A percentile compares a stretch with the other conserved stretches of the same genome.
These are phyloP conservation scores for Dichomitus squalens DNA, from an alignment of 1,284 basidiomycete species.

Conservation along the genomic window DNA sequence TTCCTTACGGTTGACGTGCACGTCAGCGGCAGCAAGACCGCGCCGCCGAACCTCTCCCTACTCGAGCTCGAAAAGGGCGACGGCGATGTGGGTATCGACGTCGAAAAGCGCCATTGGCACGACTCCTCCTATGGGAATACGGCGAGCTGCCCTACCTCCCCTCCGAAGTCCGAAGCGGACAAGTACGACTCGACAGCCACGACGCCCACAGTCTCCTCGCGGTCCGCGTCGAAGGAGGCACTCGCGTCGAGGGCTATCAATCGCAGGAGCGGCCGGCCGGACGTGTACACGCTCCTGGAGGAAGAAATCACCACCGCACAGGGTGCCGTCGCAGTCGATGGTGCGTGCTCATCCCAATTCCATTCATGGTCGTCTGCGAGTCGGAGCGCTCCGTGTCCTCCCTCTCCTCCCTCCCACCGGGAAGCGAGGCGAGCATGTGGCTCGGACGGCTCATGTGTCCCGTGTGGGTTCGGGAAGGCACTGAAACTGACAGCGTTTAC, in stretches of 20 bases:
- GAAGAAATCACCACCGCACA: slow-evolving; percentile 21
- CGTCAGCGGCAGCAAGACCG: slow-evolving; percentile 15
- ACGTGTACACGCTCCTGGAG: slow-evolving; percentile 22
- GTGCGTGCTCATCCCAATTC: slow-evolving; percentile 10
- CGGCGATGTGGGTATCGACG: background rate
- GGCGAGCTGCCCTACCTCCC: background rate
- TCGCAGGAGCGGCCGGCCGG: slow-evolving; percentile 17
- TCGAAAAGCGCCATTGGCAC: slow-evolving; percentile 4
- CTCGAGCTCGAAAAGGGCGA: slow-evolving; percentile 10
- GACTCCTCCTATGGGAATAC: background rate
- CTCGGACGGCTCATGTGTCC: background rate
- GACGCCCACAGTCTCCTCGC: background rate
- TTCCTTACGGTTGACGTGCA: slow-evolving; percentile 24
- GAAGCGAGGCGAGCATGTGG: background rate
- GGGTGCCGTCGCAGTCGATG: slow-evolving; percentile 28
- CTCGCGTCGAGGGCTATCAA: background rate
- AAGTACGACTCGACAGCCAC: background rate
- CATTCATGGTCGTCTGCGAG: background rate
- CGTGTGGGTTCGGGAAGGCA: too few species aligned
- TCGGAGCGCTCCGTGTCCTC: background rate
- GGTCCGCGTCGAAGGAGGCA: background rate
- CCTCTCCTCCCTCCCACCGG: background rate
- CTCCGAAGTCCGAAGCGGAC: background rate
- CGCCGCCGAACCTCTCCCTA: background rate
- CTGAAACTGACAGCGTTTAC: background rate